Conservation (phyloP, 495 filamentous ascomycete species). For the Neurospora cerealis region DNA sequence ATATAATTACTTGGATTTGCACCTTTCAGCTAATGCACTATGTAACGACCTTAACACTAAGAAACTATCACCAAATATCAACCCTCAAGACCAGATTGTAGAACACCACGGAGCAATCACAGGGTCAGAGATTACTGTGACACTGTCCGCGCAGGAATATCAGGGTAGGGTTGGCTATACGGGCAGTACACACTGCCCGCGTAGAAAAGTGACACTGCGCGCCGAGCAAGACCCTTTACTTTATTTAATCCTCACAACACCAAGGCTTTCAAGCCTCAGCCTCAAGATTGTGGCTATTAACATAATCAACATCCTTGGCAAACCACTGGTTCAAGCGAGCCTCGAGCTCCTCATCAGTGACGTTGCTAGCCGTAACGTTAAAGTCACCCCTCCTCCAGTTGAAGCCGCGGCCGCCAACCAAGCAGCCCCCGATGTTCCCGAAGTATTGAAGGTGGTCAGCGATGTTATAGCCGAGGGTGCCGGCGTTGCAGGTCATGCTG, state of each 20-base stretch:
- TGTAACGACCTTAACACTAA: too few species aligned
- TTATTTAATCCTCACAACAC: too few species aligned
- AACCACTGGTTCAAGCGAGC: slow-evolving; percentile 19
- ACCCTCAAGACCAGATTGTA: too few species aligned
- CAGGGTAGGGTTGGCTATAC: too few species aligned
- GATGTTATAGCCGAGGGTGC: slow-evolving; percentile 20
- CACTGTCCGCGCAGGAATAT: too few species aligned
- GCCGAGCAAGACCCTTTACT: too few species aligned
- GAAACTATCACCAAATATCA: too few species aligned
- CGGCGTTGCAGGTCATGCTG: slow-evolving; percentile 31
- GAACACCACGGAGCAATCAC: too few species aligned
- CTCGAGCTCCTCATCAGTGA: slow-evolving; percentile 24
- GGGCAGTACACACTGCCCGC: too few species aligned
- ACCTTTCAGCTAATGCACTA: too few species aligned
- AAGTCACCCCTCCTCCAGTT: slow-evolving; percentile 14
- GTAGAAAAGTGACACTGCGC: too few species aligned
- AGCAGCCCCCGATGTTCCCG: slow-evolving; percentile 22
- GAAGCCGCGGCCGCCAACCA: not conserved
- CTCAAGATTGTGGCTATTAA: not conserved
- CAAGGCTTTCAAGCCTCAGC: not conserved
- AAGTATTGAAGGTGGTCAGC: slow-evolving; percentile 30
- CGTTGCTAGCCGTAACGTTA: slow-evolving; percentile 4
- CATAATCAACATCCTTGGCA: slow-evolving; percentile 14
- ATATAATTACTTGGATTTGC: too few species aligned
- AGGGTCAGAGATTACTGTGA: not conserved